These are phyloP conservation scores for Pythium coloratum DNA, from an alignment of 352 stramenopile genomes.

Conservation along the genomic window DNA sequence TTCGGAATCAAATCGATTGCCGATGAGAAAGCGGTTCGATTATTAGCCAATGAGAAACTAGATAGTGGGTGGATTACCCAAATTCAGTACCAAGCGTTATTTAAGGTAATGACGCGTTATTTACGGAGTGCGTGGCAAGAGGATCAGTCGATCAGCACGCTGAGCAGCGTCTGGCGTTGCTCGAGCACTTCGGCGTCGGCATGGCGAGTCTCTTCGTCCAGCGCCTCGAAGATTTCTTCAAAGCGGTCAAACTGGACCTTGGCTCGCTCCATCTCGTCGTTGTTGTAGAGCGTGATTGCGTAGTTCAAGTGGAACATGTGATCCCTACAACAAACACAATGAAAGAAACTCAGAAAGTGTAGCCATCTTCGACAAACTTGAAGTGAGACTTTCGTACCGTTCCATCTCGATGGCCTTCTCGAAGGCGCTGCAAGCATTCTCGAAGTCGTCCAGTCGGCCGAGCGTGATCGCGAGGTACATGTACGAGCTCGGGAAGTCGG, in stretches of 20 bases:
- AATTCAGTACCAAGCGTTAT: slow-evolving; percentile 1
- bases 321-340: slow-evolving; percentile 38
- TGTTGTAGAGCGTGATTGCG: slow-evolving; percentile 88
- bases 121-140: neutral
- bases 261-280: slow-evolving; percentile 86
- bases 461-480: slow-evolving; percentile 94
- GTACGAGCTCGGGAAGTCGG: slow-evolving; percentile 88
- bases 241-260: slow-evolving; percentile 86
- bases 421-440: slow-evolving; percentile 91
- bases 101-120: slow-evolving; percentile 10
- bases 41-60: neutral
- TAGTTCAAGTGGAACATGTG: slow-evolving; percentile 90
- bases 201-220: slow-evolving; percentile 68
- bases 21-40: neutral
- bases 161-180: slow-evolving; percentile 70
- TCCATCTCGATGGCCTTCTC: slow-evolving; percentile 92
- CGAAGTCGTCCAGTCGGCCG: slow-evolving; percentile 88
- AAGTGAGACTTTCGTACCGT: slow-evolving; percentile 37
- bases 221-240: slow-evolving; percentile 72
- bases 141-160: slow-evolving; percentile 59
- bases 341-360: slow-evolving; percentile 5
- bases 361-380: slow-evolving; percentile 10
- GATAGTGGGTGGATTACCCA: too few relatives aligned
- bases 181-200: slow-evolving; percentile 70
- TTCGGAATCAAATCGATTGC: neutral